Percentiles rank a stretch among this genome's conserved stretches.
These are phyloP conservation scores for Aspergillus pseudonomiae DNA, from an alignment of 2,329 filamentous ascomycete species.

Conservation along the genomic window DNA sequence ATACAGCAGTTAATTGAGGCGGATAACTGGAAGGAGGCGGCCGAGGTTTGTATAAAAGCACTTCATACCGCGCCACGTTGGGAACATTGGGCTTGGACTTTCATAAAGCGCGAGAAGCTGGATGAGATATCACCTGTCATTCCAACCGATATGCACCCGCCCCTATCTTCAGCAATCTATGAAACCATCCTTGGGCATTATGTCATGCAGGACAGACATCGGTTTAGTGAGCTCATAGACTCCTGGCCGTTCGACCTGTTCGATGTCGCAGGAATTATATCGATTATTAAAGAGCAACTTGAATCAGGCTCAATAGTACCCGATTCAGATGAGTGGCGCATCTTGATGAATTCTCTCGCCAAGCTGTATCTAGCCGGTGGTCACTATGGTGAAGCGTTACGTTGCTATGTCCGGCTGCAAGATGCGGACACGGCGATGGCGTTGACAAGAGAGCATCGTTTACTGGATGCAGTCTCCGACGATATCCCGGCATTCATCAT, in stretches of 20 bases:
- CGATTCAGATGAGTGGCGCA: slow-evolving; percentile 83
- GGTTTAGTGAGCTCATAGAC: slow-evolving; percentile 78
- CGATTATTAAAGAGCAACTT: slow-evolving; percentile 79
- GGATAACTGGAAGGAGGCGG: slow-evolving; percentile 76
- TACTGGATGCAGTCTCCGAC: slow-evolving; percentile 86
- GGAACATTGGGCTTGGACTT: slow-evolving; percentile 96
- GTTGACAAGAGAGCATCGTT: slow-evolving; percentile 81
- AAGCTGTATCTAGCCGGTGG: slow-evolving; percentile 82
- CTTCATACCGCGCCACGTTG: slow-evolving; percentile 77
- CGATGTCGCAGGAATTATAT: slow-evolving; percentile 74
- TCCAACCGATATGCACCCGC: slow-evolving; percentile 76
- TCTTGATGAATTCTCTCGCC: slow-evolving; percentile 84
- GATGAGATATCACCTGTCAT: slow-evolving; percentile 88
- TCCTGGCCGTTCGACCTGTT: slow-evolving; percentile 85
- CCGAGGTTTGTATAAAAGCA: slow-evolving; percentile 79
- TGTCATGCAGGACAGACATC: slow-evolving; percentile 72
- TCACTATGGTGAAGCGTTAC: slow-evolving; percentile 79
- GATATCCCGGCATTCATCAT: slow-evolving; percentile 88
- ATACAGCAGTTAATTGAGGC: slow-evolving; percentile 78
- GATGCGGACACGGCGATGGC: slow-evolving; percentile 88
- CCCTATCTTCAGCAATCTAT: slow-evolving; percentile 79
- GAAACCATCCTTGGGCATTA: slow-evolving; percentile 90
- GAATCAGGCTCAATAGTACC: slow-evolving; percentile 73
- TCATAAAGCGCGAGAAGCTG: slow-evolving; percentile 81
- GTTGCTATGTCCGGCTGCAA: slow-evolving; percentile 86